Percentiles rank a stretch among this genome's conserved stretches.
These are phyloP conservation scores for Pilobolus umbonatus DNA, from an alignment of 192 early-diverging fungal genomes.

Conservation along the genomic window DNA sequence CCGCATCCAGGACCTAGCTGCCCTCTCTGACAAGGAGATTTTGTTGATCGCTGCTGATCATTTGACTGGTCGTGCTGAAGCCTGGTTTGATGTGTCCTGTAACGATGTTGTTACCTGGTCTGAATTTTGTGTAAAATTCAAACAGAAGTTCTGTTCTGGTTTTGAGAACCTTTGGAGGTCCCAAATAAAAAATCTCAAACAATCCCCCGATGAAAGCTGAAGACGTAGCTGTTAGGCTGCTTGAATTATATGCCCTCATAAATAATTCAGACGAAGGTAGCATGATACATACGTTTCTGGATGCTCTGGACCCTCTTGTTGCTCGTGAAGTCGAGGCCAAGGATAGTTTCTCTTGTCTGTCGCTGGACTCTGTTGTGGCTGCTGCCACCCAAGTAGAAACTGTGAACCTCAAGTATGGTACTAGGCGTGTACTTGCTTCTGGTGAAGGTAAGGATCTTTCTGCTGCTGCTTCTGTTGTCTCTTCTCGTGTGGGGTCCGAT, in stretches of 20 bases:
- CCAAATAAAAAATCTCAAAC: not conserved
- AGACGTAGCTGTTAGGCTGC: not conserved
- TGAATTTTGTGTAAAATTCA: not conserved
- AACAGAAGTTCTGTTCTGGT: not conserved
- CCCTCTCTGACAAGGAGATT: not conserved
- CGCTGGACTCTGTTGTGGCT: not conserved
- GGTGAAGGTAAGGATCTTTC: not conserved
- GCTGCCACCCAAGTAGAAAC: not conserved
- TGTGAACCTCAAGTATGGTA: not conserved
- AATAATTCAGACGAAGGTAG: not conserved
- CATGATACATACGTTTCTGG: not conserved
- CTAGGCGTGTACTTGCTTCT: not conserved
- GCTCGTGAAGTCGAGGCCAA: not conserved
- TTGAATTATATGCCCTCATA: not conserved
- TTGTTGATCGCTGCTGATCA: not conserved
- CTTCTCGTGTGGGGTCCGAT: too few species aligned
- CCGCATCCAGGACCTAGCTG: not conserved
- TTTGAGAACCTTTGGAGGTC: conserved; percentile 4
- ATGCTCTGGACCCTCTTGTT: not conserved
- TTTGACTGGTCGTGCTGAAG: not conserved
- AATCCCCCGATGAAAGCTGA: not conserved
- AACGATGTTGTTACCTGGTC: not conserved
- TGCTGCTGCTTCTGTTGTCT: too few species aligned
- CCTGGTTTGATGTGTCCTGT: not conserved
- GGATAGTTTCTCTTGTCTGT: not conserved